A percentile compares a stretch with the other conserved stretches of the same genome.
Evolutionary conservation across 1,139 yeast species (phyloP).

Genomic region (Geotrichum klebahnii): DNA sequence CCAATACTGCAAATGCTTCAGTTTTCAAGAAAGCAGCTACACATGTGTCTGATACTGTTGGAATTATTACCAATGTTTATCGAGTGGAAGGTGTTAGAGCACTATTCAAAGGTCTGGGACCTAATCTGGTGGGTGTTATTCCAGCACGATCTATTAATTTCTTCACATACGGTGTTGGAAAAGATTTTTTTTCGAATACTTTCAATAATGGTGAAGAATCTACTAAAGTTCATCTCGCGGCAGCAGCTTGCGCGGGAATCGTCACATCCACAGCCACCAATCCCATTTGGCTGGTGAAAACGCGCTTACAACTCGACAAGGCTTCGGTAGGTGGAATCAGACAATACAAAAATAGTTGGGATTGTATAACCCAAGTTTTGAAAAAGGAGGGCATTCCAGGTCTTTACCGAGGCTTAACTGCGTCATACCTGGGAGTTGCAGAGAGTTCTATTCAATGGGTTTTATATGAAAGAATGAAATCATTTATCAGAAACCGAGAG

Average conservation of each 20-base stretch:
- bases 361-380: constrained; percentile 68
- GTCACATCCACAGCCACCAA: constrained; percentile 97
- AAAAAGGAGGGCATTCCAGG: constrained; percentile 75
- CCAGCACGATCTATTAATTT: constrained; percentile 97
- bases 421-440: constrained; percentile 88
- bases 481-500: constrained; percentile 56
- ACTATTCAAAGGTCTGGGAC: constrained; percentile 90
- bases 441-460: constrained; percentile 97
- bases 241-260: constrained; percentile 93
- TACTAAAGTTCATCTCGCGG: constrained; percentile 76
- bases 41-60: constrained; percentile 80
- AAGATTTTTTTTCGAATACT: constrained; percentile 60
- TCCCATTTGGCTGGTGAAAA: constrained; percentile 97
- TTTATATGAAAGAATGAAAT: constrained; percentile 89
- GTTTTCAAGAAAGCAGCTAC: constrained; percentile 47
- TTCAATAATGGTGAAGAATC: constrained; percentile 73
- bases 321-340: constrained; percentile 46
- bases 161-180: constrained; percentile 90
- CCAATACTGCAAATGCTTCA: constrained; percentile 34
- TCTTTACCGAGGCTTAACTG: constrained; percentile 82
- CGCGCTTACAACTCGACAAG: constrained; percentile 87
- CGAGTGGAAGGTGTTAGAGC: constrained; percentile 77
- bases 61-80: constrained; percentile 66
- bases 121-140: constrained; percentile 95
- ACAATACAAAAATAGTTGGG: constrained; percentile 77